Evolutionary conservation across 1,139 yeast species (phyloP), one percentile per base, ranked within the genome.

Genomic region (Arxiozyma heterogenica): DNA sequence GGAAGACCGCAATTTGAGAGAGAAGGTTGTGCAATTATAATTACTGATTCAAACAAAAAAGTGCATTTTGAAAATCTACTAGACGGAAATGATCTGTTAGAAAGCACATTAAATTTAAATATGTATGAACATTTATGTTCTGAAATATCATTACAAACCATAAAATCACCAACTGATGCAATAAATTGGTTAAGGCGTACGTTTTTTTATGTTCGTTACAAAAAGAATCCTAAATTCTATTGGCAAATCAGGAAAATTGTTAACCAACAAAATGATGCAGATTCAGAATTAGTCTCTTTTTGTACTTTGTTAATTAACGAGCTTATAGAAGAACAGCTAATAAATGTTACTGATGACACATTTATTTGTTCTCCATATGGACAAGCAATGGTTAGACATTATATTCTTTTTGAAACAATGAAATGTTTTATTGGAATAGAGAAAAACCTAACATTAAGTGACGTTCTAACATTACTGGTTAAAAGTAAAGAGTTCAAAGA

Each of bases 1-100:
- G 84, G 85, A 1, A 71, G 79, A 54, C 84, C 84, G 0, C 80
- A 79, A 50, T 79, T 74, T 63, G 84, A 80, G 58, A 72, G 68
- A 2, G 74, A 74, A 44, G 85, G 80, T 0, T 66, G 77, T n/a
- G 81, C 83, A 4, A 74, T 81, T 1, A 75, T 82, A 17, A 71
- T 81, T 73, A 81, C 86, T 0, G 73, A 73, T 8, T 56, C 61
- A 1, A 64, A 65, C 1, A 71, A 71, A 51, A 72, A 70, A 46
- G 55, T 54, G 1, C 68, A 65, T 25, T 78, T 79, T 65, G 74
- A 75, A 57, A 67, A 70, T 38, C 62, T 81, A 48, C 63, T 76
- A 2, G 67, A 75, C 57, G 78, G 82, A 0, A 65, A 71, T 27
- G 76, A 77, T 55, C 67, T 69, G 30, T 62, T 80, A n/a, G 83